Base-by-base conservation (phyloP, 2,329 filamentous ascomycete species). In the Aspergillus flavus region DNA sequence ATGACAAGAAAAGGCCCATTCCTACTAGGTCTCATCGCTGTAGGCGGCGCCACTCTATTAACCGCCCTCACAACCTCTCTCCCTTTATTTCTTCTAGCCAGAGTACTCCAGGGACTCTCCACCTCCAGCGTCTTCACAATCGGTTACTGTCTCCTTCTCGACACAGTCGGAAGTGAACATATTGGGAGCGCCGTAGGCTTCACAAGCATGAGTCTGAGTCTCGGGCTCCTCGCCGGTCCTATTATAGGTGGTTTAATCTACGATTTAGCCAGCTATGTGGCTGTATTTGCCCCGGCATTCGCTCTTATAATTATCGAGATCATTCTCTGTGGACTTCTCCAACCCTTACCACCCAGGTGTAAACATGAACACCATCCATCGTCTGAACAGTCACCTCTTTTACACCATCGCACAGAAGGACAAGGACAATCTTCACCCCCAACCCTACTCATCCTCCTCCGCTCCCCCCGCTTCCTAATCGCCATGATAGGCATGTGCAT, bases 81-180 rank as follows among this genome's bases (percentile, higher is more conserved):
- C 61, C 83, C 79, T 0, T 71, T 91, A 2, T 77, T 91, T 3
- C 75, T 90, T 9, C 75, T 86, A 1, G 90, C 87, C 1, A 79
- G 90, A 28, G 64, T 91, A 5, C 75, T 92, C n/a, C 89, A 92
- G 72, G 90, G 90, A 0, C 71, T 87, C 12, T 88, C 86, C 56
- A 89, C 89, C 4, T 86, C 87, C 4, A 84, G 91, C 4, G 89
- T 91, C 14, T 92, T 89, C 88, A 87, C 86, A 0, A 87, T 91
- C 0, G 90, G 89, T 0, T 80, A 89, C 43, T 89, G 89, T 0
- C 75, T 92, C 32, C 72, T 92, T 14, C 87, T 88, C 6, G 90
- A 92, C 71, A 62, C 64, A 12, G 62, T 62, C 23, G 64, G 59
- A 7, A 64, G 52, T 30, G 34, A 62, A 11, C 52, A 39, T 16